Percentiles rank a stretch among this genome's conserved stretches.
Conservation (phyloP, 164 flowering plant species). For the Paratinospora sagittata region DNA sequence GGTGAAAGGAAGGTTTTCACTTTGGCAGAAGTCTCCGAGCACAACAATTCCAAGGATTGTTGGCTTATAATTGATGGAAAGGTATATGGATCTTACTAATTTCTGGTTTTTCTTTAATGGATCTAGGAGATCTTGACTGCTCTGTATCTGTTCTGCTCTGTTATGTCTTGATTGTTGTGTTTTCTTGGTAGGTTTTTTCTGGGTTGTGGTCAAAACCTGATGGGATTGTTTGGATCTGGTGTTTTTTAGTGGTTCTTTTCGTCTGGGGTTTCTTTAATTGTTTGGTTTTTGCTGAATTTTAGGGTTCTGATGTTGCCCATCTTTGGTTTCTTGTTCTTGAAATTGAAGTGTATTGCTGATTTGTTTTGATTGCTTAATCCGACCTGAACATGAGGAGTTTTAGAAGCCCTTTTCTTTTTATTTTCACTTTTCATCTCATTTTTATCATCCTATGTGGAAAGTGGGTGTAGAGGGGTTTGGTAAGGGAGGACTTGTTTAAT, state of each 20-base stretch:
- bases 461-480: background rate
- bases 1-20: slow-evolving; percentile 18
- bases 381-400: background rate
- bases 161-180: no score
- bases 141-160: no score
- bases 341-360: background rate
- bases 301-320: background rate
- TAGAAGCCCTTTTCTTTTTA: background rate
- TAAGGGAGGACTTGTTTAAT: background rate
- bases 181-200: no score
- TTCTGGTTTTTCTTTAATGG: background rate
- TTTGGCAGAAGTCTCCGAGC: slow-evolving; percentile 18
- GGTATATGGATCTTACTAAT: slow-evolving; percentile 6
- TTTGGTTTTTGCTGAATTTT: background rate
- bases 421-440: background rate
- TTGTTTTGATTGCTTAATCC: background rate
- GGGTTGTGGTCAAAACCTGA: no score
- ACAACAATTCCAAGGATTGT: slow-evolving; percentile 20
- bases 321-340: background rate
- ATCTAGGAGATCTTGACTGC: background rate
- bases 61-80: slow-evolving; percentile 21
- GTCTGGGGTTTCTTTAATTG: background rate
- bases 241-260: background rate
- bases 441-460: background rate
- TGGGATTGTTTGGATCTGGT: background rate